These are phyloP conservation scores for Tetrapisispora namnaoensis DNA, from an alignment of 805 yeast genomes.

Conservation along the genomic window DNA sequence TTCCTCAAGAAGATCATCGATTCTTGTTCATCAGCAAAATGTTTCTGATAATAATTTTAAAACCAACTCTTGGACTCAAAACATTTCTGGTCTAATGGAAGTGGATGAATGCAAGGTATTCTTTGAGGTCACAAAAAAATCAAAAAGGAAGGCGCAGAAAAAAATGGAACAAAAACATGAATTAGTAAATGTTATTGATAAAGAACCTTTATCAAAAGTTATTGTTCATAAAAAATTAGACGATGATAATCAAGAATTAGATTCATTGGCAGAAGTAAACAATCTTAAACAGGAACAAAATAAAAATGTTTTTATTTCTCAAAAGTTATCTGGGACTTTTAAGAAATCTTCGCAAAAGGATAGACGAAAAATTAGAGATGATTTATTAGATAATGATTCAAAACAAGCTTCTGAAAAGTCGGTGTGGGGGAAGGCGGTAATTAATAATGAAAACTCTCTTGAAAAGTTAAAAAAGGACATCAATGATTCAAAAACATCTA, in stretches of 20 bases:
- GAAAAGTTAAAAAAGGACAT: neutral
- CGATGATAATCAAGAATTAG: constrained; percentile 4
- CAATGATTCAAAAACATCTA: neutral
- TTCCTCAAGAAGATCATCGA: constrained; percentile 7
- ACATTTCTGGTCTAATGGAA: constrained; percentile 5
- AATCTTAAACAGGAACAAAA: neutral
- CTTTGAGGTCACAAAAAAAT: constrained; percentile 12
- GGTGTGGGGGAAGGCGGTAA: constrained; percentile 15
- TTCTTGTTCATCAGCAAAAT: neutral
- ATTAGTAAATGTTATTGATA: neutral
- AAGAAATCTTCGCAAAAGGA: constrained; percentile 25
- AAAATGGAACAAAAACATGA: neutral
- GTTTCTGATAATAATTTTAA: neutral
- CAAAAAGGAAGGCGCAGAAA: constrained; percentile 10
- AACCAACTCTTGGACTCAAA: constrained; percentile 1
- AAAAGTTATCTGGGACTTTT: constrained; percentile 12
- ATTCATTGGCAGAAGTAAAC: constrained; percentile 7
- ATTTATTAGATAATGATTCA: neutral
- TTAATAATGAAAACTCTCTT: neutral
- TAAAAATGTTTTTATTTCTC: constrained; percentile 3
- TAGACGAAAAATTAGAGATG: constrained; percentile 11
- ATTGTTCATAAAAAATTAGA: constrained; percentile 9
- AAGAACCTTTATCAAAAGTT: constrained; percentile 7
- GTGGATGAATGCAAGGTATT: constrained; percentile 13
- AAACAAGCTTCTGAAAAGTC: constrained; percentile 5